Evolutionary conservation across 2,329 filamentous ascomycete species (phyloP), one percentile per base, ranked within the genome.

Genomic region (Cadophora malorum): DNA sequence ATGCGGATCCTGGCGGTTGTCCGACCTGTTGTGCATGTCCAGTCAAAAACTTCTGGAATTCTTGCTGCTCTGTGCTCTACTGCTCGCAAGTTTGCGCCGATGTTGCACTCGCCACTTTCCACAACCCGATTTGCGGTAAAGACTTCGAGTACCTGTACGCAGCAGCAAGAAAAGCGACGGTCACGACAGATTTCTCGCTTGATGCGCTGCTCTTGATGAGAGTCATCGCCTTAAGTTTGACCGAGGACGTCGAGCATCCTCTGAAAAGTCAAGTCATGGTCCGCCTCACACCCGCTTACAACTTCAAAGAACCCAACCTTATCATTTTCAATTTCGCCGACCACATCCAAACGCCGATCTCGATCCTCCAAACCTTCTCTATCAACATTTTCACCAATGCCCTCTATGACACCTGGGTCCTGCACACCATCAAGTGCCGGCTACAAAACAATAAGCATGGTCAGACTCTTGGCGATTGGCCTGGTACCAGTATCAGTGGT

Each of bases 401-500:
- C 1, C 55, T 72, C 25, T 78, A 77, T 58, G 75, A 77, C 50
- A 76, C 75, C 3, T 76, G 74, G 70, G 71, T 76, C 25, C 63
- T 79, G 16, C 77, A 79, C 38, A 75, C 75, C 1, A 75, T 78
- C 6, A 74, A 75, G 69, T 76, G 73, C 53, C 74, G 76, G 0
- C 52, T 78, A 8, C 76, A 78, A 38, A 79, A 79, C 64, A 79
- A 79, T 64, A 78, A 76, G 63, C 75, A 77, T 4, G 76, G 76
- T 0, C 73, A 73, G 28, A 67, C 65, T 1, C 67, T 71, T 4
- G 67, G 67, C 16, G 70, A 74, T 16, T 73, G 73, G n/a, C 74
- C 71, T n/a, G 74, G 78, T 21, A 74, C 76, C 1, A 71, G 70
- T 31, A 72, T 78, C 45, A 76, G 71, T 52, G 73, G 75, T 0